Percentiles rank a stretch among this genome's conserved stretches.
phyloP scores from a whole-genome alignment of 257 asterid genomes.

The Gynochthodes officinalis region DNA sequence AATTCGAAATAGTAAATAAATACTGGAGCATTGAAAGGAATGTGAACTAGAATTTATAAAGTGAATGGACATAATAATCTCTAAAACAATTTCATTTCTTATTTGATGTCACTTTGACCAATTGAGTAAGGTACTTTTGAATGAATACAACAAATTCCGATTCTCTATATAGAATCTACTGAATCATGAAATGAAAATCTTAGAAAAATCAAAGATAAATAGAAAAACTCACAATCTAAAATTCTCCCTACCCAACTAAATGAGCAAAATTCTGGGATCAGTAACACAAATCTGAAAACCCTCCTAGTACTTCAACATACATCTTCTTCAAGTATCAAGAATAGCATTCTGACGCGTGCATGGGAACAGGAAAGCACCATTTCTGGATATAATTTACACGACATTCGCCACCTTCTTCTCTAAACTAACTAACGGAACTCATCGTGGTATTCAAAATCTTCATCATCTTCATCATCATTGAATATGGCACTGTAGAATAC shows the following conservation, averaged over 20 bases:
- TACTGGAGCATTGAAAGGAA: too few relatives aligned
- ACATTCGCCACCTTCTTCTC: background rate
- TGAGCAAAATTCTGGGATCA: background rate
- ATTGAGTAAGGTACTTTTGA: background rate
- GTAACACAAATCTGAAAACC: background rate
- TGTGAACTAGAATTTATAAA: too few relatives aligned
- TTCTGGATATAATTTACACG: background rate
- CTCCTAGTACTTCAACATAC: background rate
- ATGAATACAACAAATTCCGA: background rate
- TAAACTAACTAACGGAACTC: conserved; percentile 80
- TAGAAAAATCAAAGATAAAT: background rate
- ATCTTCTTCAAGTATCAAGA: background rate
- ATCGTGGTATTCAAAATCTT: conserved; percentile 64
- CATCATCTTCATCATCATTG: conserved; percentile 74
- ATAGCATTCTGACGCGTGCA: background rate
- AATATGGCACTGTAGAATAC: conserved; percentile 88
- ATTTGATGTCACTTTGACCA: background rate
- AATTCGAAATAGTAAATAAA: too few relatives aligned
- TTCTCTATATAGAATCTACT: background rate
- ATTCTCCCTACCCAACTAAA: background rate
- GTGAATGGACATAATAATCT: too few relatives aligned
- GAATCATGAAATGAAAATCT: background rate
- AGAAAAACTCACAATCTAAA: background rate
- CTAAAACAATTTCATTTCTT: too few relatives aligned
- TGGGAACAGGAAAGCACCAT: background rate